Evolutionary conservation across 2,329 filamentous ascomycete species (phyloP).

Genomic region (Diaporthe caulivora): DNA sequence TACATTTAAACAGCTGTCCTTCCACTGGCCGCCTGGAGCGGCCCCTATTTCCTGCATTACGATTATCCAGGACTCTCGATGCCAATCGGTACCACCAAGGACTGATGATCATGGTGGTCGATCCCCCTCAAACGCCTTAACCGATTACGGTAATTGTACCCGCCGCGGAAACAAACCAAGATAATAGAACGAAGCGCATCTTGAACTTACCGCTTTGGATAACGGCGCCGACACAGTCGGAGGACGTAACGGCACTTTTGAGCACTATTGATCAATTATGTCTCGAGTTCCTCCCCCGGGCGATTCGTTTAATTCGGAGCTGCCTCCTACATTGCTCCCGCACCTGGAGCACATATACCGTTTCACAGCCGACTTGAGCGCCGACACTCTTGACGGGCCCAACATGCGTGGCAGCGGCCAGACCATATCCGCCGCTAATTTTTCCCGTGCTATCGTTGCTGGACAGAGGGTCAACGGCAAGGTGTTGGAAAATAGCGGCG

Average conservation of each 20-base stretch:
- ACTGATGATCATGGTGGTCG: neutral
- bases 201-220: neutral
- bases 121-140: neutral
- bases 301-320: neutral
- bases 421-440: neutral
- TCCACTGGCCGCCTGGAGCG: no score
- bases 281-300: neutral
- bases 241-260: neutral
- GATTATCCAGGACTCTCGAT: neutral
- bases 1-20: neutral
- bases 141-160: neutral
- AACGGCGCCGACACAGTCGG: neutral
- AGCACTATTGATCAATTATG: neutral
- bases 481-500: neutral
- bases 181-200: neutral
- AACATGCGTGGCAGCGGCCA: neutral
- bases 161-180: slow-evolving; percentile 5
- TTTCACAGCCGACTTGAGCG: neutral
- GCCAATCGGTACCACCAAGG: neutral
- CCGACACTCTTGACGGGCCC: neutral
- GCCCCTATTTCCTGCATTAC: neutral
- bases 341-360: neutral
- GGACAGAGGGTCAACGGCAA: neutral
- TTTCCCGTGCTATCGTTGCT: neutral
- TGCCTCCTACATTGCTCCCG: neutral